Evolutionary conservation across 1,284 basidiomycete genomes (phyloP), one percentile per base, ranked within the genome.

Genomic region (Cutaneotrichosporon sp.): DNA sequence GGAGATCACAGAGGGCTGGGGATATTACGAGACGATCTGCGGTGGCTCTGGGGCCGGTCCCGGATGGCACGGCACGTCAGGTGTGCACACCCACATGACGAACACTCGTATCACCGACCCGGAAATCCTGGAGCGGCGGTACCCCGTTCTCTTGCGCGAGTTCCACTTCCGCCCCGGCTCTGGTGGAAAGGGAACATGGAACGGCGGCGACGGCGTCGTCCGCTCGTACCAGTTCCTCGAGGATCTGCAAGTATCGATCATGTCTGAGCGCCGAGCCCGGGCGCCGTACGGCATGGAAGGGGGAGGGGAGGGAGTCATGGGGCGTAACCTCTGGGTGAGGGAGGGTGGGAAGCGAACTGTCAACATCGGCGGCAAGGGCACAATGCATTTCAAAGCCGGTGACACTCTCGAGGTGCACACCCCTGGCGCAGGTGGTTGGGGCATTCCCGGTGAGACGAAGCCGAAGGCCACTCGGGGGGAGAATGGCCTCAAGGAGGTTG

Each of bases 41-140:
- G 93, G 93, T 11, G 93, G 93, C 4, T 88, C 87, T 5, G 93
- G 93, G 3, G 92, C 93, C 0, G 93, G 93, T 0, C 87, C 89
- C 1, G 77, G 77, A 6, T 97, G 91, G 91, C 83, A 93, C 63
- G 93, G 93, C 5, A 88, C 87, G 4, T 87, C 86, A 11, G 89
- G 48, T 19, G 52, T 54, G n/a, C 52, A 50, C 26, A 20, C 46
- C 8, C 51, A 55, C 44, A 96, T 96, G 73, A 96, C 92, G 5
- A 96, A 96, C 75, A 94, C 91, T 16, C 83, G 88, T 14, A 91
- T 90, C 59, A 88, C 90, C 17, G 93, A 75, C 81, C 90, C 41
- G 83, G 91, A 45, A 62, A 66, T 58, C 62, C 43, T 65, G 20
- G 67, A 69, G 46, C 54, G 54, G 52, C 56, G 65, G 32, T 92